Conservation (phyloP, 768 basidiomycete genomes). For the Calocera viscosa region DNA sequence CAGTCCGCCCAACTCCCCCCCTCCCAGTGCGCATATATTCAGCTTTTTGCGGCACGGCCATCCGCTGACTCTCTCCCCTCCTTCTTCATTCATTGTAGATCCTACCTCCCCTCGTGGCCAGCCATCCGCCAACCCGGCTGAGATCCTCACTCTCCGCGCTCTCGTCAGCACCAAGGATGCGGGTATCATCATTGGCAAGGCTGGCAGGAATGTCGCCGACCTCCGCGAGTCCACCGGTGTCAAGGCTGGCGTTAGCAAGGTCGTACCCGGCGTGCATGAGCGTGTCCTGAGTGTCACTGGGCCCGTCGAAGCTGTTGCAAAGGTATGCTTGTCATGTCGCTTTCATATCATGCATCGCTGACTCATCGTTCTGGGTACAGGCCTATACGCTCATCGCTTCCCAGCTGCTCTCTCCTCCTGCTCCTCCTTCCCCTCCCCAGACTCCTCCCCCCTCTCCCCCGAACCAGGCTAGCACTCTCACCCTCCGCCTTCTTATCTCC, state of each 20-base stretch:
- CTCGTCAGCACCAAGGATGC: slow-evolving; percentile 96
- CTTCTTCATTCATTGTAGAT: neutral
- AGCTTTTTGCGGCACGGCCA: neutral
- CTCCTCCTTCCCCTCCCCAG: slow-evolving; percentile 56
- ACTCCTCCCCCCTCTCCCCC: slow-evolving; percentile 49
- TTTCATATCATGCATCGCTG: slow-evolving; percentile 17
- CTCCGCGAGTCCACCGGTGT: slow-evolving; percentile 90
- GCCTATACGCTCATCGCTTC: slow-evolving; percentile 91
- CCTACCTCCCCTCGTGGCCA: slow-evolving; percentile 44
- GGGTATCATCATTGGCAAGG: slow-evolving; percentile 93
- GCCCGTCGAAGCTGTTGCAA: slow-evolving; percentile 81
- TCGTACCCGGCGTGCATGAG: slow-evolving; percentile 94
- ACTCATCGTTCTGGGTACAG: slow-evolving; percentile 31
- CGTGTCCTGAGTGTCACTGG: slow-evolving; percentile 92
- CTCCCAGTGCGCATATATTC: slow-evolving; percentile 8
- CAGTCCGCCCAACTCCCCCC: neutral
- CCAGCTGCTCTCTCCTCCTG: slow-evolving; percentile 68
- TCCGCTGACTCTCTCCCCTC: neutral
- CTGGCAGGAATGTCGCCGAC: slow-evolving; percentile 94
- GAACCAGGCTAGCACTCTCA: slow-evolving; percentile 50
- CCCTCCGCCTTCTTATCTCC: slow-evolving; percentile 87
- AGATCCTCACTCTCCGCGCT: slow-evolving; percentile 78
- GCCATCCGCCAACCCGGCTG: slow-evolving; percentile 50
- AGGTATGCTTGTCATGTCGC: slow-evolving; percentile 38
- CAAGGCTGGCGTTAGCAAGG: slow-evolving; percentile 98